Conservation (phyloP, 371 early-diverging fungal genomes). For the Phascolomyces articulosus region DNA sequence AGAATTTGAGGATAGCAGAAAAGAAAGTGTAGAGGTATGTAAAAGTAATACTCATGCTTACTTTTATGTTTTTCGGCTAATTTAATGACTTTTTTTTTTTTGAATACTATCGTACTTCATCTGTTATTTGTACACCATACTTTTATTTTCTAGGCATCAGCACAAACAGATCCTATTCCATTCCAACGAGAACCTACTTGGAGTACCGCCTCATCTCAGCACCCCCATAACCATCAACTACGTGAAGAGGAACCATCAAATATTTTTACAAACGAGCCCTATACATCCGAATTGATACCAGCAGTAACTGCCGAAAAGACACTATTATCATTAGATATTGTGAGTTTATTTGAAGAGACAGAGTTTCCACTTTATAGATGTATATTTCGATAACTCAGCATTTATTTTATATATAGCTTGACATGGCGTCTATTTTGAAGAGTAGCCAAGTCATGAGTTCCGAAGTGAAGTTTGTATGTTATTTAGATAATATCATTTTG, state of each 20-base stretch:
- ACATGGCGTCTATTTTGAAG: constrained; percentile 52
- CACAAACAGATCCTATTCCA: constrained; percentile 42
- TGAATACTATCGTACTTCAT: too few species aligned
- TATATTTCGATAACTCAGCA: background rate
- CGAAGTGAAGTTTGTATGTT: constrained; percentile 46
- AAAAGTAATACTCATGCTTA: too few species aligned
- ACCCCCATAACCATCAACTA: too few species aligned
- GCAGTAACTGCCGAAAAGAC: constrained; percentile 49
- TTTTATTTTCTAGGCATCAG: background rate
- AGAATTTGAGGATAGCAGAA: constrained; percentile 30
- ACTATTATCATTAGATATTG: constrained; percentile 44
- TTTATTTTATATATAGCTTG: constrained; percentile 5
- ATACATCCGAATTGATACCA: constrained; percentile 33
- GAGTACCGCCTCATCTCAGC: constrained; percentile 23
- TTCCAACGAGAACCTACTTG: constrained; percentile 33
- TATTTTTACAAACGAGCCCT: constrained; percentile 28
- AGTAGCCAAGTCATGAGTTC: constrained; percentile 51
- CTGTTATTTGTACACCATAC: too few species aligned
- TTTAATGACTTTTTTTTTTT: too few species aligned
- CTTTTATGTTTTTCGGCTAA: too few species aligned
- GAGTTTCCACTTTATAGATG: background rate
- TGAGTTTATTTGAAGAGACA: constrained; percentile 12
- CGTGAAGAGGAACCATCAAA: background rate
- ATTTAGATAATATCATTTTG: too few species aligned
- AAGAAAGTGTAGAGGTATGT: constrained; percentile 39